Evolutionary conservation across 192 early-diverging fungal species (phyloP).

Genomic region (Thamnidium elegans): DNA sequence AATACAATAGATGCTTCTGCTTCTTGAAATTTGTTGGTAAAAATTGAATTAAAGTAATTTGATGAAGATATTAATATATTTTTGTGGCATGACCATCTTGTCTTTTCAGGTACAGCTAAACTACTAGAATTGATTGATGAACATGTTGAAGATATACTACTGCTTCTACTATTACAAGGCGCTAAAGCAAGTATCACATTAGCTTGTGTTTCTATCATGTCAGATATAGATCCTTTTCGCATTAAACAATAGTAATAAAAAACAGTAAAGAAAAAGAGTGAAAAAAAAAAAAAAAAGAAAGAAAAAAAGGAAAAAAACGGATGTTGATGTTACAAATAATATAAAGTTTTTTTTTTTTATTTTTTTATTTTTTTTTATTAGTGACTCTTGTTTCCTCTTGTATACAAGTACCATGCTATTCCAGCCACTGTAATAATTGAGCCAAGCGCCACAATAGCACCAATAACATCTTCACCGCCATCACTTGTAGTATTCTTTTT

Average conservation of each 20-base stretch:
- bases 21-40: conserved; percentile 29
- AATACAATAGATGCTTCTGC: conserved; percentile 23
- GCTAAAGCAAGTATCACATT: conserved; percentile 21
- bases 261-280: not conserved
- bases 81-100: conserved; percentile 23
- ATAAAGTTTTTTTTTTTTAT: not conserved
- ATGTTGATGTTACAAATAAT: not conserved
- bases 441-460: conserved; percentile 12
- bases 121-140: too few relatives aligned
- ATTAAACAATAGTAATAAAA: not conserved
- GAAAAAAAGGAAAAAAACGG: conserved; percentile 1
- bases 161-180: not conserved
- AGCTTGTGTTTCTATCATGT: not conserved
- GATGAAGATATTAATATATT: conserved; percentile 15
- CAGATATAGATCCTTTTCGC: not conserved
- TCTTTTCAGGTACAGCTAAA: conserved; percentile 3
- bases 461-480: conserved; percentile 6
- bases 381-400: conserved; percentile 15
- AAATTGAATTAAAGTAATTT: conserved; percentile 34
- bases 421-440: conserved; percentile 28
- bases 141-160: too few relatives aligned
- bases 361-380: conserved; percentile 14
- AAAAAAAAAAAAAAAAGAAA: conserved; percentile 1
- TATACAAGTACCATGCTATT: conserved; percentile 31
- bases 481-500: not conserved